Percentiles rank a stretch among this genome's conserved stretches.
Conservation (phyloP, 1,284 basidiomycete genomes). For the Kwoniella shivajii region DNA sequence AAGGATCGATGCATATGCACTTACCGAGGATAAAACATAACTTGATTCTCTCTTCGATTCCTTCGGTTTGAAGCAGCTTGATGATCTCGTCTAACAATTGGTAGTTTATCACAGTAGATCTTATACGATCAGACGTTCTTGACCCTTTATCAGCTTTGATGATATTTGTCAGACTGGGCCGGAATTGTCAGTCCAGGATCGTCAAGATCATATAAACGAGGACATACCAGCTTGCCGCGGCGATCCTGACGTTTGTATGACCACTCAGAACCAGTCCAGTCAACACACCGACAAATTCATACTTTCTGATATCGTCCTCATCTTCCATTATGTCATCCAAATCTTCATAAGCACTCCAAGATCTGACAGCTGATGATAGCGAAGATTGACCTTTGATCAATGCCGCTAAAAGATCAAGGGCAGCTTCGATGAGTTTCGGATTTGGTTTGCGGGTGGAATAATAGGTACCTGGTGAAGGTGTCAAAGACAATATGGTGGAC, state of each 20-base stretch:
- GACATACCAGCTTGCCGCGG: slow-evolving; percentile 48
- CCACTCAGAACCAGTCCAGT: slow-evolving; percentile 36
- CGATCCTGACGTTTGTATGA: slow-evolving; percentile 42
- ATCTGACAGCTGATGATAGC: slow-evolving; percentile 26
- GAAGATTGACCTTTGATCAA: slow-evolving; percentile 66
- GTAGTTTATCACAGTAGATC: slow-evolving; percentile 22
- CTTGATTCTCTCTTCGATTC: slow-evolving; percentile 42
- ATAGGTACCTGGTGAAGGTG: neutral
- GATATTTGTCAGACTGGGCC: slow-evolving; percentile 42
- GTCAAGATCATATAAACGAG: neutral
- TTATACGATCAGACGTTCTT: slow-evolving; percentile 12
- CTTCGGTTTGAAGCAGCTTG: slow-evolving; percentile 38
- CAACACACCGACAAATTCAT: slow-evolving; percentile 15
- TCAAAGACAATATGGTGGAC: slow-evolving; percentile 19
- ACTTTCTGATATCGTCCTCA: slow-evolving; percentile 6
- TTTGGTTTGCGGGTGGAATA: slow-evolving; percentile 8
- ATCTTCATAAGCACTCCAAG: slow-evolving; percentile 19
- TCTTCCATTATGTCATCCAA: too few species aligned
- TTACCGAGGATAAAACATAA: slow-evolving; percentile 71
- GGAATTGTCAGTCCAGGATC: neutral
- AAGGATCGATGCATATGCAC: slow-evolving; percentile 1
- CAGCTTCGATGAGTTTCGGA: slow-evolving; percentile 68
- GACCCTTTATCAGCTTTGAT: slow-evolving; percentile 39
- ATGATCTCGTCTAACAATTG: slow-evolving; percentile 35
- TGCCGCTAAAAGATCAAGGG: slow-evolving; percentile 67